Conservation (phyloP, 2,329 filamentous ascomycete species). For the Phaeophleospora eucalypticola region DNA sequence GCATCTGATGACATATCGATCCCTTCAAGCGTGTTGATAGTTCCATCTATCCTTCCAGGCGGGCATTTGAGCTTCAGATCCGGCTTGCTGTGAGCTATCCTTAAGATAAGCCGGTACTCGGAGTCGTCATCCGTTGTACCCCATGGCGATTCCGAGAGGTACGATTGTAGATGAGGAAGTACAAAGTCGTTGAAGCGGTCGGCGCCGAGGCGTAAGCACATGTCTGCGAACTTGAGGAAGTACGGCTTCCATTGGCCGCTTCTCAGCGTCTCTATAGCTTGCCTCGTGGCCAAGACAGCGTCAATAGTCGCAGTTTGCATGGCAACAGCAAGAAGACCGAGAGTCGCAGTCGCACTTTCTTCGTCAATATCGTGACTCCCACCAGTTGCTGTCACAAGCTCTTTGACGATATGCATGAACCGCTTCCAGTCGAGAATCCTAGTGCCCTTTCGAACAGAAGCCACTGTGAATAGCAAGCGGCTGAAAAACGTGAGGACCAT, state of each 20-base stretch:
- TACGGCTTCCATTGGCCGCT: constrained; percentile 62
- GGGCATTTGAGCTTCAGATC: constrained; percentile 11
- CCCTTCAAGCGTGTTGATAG: background rate
- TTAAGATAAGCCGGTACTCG: constrained; percentile 13
- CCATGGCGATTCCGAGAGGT: constrained; percentile 52
- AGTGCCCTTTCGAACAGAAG: constrained; percentile 76
- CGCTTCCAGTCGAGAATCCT: constrained; percentile 69
- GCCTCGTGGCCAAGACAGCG: constrained; percentile 66
- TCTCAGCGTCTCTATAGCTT: constrained; percentile 61
- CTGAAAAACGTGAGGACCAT: constrained; percentile 39
- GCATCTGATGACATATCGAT: too few species aligned
- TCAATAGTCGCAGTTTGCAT: constrained; percentile 78
- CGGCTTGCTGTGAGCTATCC: constrained; percentile 9
- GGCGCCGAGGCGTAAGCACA: constrained; percentile 68
- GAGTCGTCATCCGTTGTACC: background rate
- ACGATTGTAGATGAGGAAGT: constrained; percentile 78
- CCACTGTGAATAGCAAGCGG: constrained; percentile 61
- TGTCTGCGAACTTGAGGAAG: constrained; percentile 82
- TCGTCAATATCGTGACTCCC: constrained; percentile 17
- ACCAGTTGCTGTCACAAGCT: constrained; percentile 29
- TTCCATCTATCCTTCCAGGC: background rate
- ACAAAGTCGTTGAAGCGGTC: constrained; percentile 76
- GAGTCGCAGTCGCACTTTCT: constrained; percentile 33
- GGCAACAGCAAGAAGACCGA: constrained; percentile 56
- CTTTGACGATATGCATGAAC: constrained; percentile 49